Percentiles rank a stretch among this genome's conserved stretches.
Conservation (phyloP, 108 stramenopile genomes). For the Fragilariopsis cylindrus region DNA sequence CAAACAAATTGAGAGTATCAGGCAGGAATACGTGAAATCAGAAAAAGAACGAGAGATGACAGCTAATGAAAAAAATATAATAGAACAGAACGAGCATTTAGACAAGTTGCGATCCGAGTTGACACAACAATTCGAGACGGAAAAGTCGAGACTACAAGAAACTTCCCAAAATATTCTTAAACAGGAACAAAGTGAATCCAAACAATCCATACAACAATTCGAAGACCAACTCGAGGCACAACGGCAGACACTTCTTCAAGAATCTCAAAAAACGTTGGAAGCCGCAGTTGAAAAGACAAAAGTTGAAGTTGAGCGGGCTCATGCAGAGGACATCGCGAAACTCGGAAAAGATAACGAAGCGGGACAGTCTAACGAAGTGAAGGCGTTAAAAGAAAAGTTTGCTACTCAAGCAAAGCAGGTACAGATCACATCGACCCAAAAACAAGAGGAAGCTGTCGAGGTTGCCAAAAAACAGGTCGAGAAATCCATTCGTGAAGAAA, state of each 20-base stretch:
- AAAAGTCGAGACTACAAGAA: constrained; percentile 29
- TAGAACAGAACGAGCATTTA: constrained; percentile 19
- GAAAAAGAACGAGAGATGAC: not conserved
- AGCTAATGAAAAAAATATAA: constrained; percentile 1
- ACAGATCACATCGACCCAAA: constrained; percentile 15
- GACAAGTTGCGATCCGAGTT: constrained; percentile 29
- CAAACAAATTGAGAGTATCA: constrained; percentile 4
- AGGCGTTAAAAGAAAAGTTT: constrained; percentile 32
- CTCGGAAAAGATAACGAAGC: constrained; percentile 17
- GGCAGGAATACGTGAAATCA: constrained; percentile 4
- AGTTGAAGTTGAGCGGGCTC: constrained; percentile 24
- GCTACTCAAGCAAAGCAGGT: constrained; percentile 31
- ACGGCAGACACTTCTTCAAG: constrained; percentile 34
- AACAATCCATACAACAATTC: constrained; percentile 6
- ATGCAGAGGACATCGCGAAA: constrained; percentile 42
- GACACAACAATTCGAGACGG: constrained; percentile 32
- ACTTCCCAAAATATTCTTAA: not conserved
- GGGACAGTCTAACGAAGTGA: constrained; percentile 23
- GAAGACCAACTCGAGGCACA: constrained; percentile 26
- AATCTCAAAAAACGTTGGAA: constrained; percentile 20
- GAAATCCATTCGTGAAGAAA: constrained; percentile 13
- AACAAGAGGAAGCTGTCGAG: constrained; percentile 24
- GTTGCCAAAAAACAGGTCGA: constrained; percentile 22
- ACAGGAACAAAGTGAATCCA: constrained; percentile 27
- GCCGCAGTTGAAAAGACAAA: constrained; percentile 10